Evolutionary conservation across 169 alveolate species (phyloP), one percentile per base, ranked within the genome.

Genomic region (Hepatocystis sp.): DNA sequence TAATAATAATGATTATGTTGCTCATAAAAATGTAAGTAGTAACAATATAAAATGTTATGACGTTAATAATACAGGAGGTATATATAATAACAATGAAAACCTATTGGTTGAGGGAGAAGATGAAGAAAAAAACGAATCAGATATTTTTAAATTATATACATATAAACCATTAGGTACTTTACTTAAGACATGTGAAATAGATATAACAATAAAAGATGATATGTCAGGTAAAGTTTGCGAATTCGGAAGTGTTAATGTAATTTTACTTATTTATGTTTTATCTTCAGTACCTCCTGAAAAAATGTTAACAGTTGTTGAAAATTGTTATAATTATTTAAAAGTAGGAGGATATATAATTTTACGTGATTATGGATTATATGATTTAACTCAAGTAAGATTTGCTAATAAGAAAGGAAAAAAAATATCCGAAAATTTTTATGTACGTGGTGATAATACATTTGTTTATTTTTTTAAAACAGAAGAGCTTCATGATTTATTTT

Each of bases 361-460:
- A 85, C 91, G 99, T 85, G 99, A 97, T 91, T 97, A 97, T 78
- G 99, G 97, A 0, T 85, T 95, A 86, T 97, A 96, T 84, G 99
- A 97, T 78, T 81, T 96, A 88, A 97, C 98, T 1, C 93, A 97
- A 89, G 63, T 97, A 4, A 67, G 97, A 13, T 92, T 97, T 71
- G 98, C 98, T 1, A 84, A 94, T 52, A 93, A 95, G 30, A 91
- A 86, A 44, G 95, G 93, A 63, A 92, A 95, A 71, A 97, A 95
- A 91, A 92, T 97, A 5, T 90, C 95, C 40, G 98, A 97, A 30
- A 94, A 96, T 84, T 97, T 97, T 66, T 97, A 97, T 84, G 95
- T 97, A 17, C 86, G 97, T 19, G 88, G 93, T 32, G 99, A 97
- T 91, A 96, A 96, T 63, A 96, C 98, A 19, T 88, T 96, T 49